Percentiles rank a stretch among this genome's conserved stretches.
Conservation (phyloP, 371 early-diverging fungal species). For the Lichtheimia ramosa region DNA sequence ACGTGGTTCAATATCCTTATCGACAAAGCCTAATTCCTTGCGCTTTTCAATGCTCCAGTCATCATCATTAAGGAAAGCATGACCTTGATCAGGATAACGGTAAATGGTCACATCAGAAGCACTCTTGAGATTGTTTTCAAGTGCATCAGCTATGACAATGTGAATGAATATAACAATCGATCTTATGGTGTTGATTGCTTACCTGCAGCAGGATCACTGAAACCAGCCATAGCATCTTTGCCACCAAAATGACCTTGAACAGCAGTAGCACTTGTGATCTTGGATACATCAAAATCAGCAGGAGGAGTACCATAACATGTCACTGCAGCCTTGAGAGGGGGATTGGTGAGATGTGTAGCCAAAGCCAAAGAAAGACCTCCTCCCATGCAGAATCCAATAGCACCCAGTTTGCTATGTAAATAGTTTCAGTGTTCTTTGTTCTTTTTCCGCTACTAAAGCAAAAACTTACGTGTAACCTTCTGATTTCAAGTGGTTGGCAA, state of each 20-base stretch:
- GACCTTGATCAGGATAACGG: conserved; percentile 34
- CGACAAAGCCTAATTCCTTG: conserved; percentile 34
- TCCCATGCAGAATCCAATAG: conserved; percentile 54
- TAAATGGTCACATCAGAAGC: conserved; percentile 36
- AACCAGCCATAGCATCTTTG: conserved; percentile 37
- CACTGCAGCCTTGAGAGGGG: conserved; percentile 38
- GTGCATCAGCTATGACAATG: conserved; percentile 9
- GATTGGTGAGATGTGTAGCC: conserved; percentile 23
- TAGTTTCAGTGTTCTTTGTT: background rate
- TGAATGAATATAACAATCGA: background rate
- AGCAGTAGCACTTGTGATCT: conserved; percentile 40
- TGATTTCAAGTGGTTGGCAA: conserved; percentile 14
- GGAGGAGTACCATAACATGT: conserved; percentile 53
- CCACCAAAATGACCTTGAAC: conserved; percentile 53
- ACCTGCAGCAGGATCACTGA: conserved; percentile 42
- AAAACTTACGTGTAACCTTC: conserved; percentile 9
- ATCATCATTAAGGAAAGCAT: conserved; percentile 53
- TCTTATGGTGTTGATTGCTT: background rate
- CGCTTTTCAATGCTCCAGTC: conserved; percentile 32
- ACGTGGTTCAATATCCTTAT: conserved; percentile 19
- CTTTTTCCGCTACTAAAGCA: background rate
- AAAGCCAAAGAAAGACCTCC: conserved; percentile 49
- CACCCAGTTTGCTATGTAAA: conserved; percentile 29
- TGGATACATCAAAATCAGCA: conserved; percentile 31
- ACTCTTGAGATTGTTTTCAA: conserved; percentile 14